Evolutionary conservation across 2,329 filamentous ascomycete species (phyloP).

Genomic region (Neopestalotiopsis sp.): DNA sequence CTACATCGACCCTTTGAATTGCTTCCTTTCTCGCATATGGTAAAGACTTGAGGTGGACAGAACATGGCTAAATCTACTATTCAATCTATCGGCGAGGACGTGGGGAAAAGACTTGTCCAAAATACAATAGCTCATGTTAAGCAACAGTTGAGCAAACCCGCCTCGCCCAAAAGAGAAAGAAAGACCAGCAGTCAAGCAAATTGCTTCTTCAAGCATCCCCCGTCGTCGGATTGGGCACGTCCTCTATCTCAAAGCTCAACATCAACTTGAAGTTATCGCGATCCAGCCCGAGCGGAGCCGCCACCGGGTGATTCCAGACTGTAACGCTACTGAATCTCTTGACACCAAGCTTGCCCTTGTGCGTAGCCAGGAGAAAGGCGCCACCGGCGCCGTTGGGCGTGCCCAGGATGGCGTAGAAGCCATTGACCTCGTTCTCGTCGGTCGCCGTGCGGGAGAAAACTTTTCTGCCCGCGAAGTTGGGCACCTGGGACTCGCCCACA

Average conservation of each 20-base stretch:
- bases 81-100: not conserved
- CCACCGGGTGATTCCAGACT: conserved; percentile 11
- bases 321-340: not conserved
- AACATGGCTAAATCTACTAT: not conserved
- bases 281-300: not conserved
- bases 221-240: not conserved
- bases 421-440: not conserved
- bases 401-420: conserved; percentile 11
- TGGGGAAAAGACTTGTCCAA: not conserved
- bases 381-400: conserved; percentile 4
- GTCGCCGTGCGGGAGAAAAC: not conserved
- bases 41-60: not conserved
- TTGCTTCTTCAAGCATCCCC: not conserved
- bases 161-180: not conserved
- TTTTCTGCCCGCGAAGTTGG: not conserved
- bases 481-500: not conserved
- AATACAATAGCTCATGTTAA: not conserved
- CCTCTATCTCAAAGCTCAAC: not conserved
- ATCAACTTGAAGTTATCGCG: not conserved
- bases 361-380: conserved; percentile 6
- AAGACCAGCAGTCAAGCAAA: not conserved
- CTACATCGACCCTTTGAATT: not conserved
- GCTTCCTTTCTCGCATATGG: not conserved
- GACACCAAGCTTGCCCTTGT: conserved; percentile 3
- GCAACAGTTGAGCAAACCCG: not conserved